Base-by-base conservation (phyloP, 768 basidiomycete genomes). In the Gloeopeniophorella convolvens region DNA sequence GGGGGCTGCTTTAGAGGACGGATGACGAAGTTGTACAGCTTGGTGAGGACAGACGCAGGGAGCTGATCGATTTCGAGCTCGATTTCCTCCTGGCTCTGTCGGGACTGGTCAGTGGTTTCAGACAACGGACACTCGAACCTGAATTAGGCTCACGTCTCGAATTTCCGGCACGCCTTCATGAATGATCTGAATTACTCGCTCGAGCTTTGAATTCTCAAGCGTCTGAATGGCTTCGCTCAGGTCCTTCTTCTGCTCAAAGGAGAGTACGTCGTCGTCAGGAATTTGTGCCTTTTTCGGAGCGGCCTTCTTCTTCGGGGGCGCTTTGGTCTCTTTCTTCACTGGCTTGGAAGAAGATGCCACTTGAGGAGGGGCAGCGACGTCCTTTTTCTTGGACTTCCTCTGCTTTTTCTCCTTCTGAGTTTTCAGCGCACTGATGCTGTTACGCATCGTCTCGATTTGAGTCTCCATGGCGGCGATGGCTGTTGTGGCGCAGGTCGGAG, bases 231-330 rank as follows among this genome's bases (percentile, higher is more conserved):
- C 89, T 68, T 97, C 93, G 62, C 93, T 95, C 48, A 99, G 72
- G 64, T 97, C 92, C 69, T 96, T 93, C 84, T 99, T 99, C 74
- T 98, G 95, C 58, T 92, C 90, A 65, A 95, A 89, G 44, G 89
- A 86, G 31, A 97, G 75, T 2, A 85, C 82, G 50, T 92, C 89
- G 60, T 89, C 85, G 58, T 90, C 87, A 9, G 77, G 68, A 36
- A 81, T 65, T 32, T 74, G 60, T 12, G 64, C 72, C 65, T 85
- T 86, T 74, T 87, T 88, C 28, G 68, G 58, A 61, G 76, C 79
- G 57, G 72, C 70, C 68, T 82, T 83, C 70, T 81, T 72, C 27
- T 59, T 62, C 15, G 72, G 60, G 12, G 71, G 64, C 6, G 70
- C 59, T 15, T 73, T 56, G 12, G 68, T 68, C 57, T 82, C 83